Evolutionary conservation across 345 rosid species (phyloP), one percentile per base, ranked within the genome.

Genomic region (Pseudoturritis turrita): DNA sequence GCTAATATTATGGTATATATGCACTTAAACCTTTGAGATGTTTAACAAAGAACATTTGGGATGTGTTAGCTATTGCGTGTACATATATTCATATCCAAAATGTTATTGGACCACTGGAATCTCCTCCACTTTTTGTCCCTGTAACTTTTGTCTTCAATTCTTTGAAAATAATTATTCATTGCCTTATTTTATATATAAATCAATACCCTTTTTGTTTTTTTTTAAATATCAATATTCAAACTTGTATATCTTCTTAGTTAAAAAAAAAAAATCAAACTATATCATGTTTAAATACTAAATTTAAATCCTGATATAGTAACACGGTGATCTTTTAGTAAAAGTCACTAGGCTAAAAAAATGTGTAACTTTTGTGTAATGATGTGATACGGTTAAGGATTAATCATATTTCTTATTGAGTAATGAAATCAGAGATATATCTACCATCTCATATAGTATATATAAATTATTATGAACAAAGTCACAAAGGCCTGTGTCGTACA

Each of bases 91-190:
- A 26, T 39, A 56, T 23, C 62, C 18, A 56, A 33, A 44, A 73
- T 65, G 26, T 47, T 14, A 56, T 26, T 49, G 72, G 72, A 66
- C 78, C 77, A 57, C 29, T 19, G 37, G 53, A 74, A 49, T 74
- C 78, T 49, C 59, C 22, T 53, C 58, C 50, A 51, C 62, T 37
- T 65, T 65, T 45, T 66, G 46, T 29, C 33, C 25, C 33, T 14
- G 19, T 56, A 26, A 47, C 43, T 31, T 74, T 65, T 57, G 59
- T 73, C 65, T 46, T 70, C 57, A 39, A 47, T 52, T 26, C 25
- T 37, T 28, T 73, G 43, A 65, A 49, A 65, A 56, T 31, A 71
- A 29, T 28, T 69, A 29, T 19, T 22, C 60, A 22, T 19, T 71
- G 44, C 23, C 40, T 50, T 61, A 12, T 12, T 58, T 4, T 0